A percentile compares a stretch with the other conserved stretches of the same genome.
Evolutionary conservation across 2,329 filamentous ascomycete genomes (phyloP).

Genomic region (Leptographium radiaticola): DNA sequence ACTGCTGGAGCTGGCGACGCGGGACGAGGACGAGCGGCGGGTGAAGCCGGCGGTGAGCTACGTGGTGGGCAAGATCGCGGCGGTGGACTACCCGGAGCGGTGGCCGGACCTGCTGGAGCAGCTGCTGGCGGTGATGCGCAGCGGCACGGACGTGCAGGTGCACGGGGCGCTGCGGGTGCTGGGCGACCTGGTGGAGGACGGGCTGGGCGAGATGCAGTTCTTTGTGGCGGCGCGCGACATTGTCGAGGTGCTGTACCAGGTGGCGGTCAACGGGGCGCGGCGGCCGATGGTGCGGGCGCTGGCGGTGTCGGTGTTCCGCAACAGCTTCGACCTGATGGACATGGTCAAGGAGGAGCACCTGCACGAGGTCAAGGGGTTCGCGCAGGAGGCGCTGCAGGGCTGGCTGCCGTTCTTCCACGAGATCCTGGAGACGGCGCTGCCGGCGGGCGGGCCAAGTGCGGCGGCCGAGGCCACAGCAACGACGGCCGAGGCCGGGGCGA

Average conservation of each 20-base stretch:
- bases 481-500: background rate
- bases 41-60: slow-evolving; percentile 76
- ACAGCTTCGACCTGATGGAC: slow-evolving; percentile 88
- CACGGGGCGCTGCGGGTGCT: slow-evolving; percentile 85
- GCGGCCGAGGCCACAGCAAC: slow-evolving; percentile 16
- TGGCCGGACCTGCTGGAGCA: slow-evolving; percentile 84
- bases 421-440: slow-evolving; percentile 62
- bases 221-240: slow-evolving; percentile 80
- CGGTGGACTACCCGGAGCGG: slow-evolving; percentile 81
- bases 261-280: slow-evolving; percentile 62
- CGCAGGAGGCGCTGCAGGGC: slow-evolving; percentile 66
- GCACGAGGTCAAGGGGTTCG: slow-evolving; percentile 73
- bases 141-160: slow-evolving; percentile 64
- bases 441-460: slow-evolving; percentile 41
- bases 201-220: slow-evolving; percentile 88
- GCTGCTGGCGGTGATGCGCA: slow-evolving; percentile 64
- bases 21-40: slow-evolving; percentile 63
- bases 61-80: slow-evolving; percentile 86
- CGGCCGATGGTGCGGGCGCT: slow-evolving; percentile 69
- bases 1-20: slow-evolving; percentile 66
- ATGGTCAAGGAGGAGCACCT: slow-evolving; percentile 94
- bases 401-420: slow-evolving; percentile 88
- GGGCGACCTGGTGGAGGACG: slow-evolving; percentile 81
- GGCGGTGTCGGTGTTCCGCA: slow-evolving; percentile 79
- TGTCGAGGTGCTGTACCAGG: slow-evolving; percentile 68